A percentile compares a stretch with the other conserved stretches of the same genome.
Evolutionary conservation across 2,329 filamentous ascomycete genomes (phyloP).

Genomic region (Botrytis fabae): DNA sequence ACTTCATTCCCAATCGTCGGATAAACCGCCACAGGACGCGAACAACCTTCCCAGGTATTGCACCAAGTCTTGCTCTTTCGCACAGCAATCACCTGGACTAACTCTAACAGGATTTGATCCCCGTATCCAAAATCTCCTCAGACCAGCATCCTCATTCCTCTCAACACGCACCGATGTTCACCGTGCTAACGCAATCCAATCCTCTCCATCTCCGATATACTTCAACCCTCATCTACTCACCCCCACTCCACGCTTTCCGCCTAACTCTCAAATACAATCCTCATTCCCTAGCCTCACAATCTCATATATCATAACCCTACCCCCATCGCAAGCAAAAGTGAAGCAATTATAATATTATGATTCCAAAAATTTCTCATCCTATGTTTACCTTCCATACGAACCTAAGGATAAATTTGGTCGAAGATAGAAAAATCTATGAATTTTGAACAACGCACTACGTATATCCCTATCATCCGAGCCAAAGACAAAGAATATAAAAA

Average conservation of each 20-base stretch:
- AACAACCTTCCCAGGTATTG: neutral
- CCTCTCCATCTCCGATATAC: too few species aligned
- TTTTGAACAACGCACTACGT: neutral
- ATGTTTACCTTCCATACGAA: too few species aligned
- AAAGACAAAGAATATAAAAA: neutral
- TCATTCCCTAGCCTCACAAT: fast-evolving
- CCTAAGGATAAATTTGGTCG: too few species aligned
- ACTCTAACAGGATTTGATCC: neutral
- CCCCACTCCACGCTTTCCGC: too few species aligned
- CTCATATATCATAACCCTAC: neutral
- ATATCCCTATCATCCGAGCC: neutral
- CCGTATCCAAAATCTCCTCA: neutral
- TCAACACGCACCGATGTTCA: too few species aligned
- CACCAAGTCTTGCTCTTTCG: neutral
- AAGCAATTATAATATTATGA: neutral
- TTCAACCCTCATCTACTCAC: too few species aligned
- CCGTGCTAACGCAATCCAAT: too few species aligned
- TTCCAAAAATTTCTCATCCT: neutral
- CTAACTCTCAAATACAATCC: neutral
- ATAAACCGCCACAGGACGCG: neutral
- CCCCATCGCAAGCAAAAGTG: neutral
- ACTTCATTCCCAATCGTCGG: neutral
- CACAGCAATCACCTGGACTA: neutral
- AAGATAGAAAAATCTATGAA: too few species aligned
- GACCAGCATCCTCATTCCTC: neutral